phyloP scores from a whole-genome alignment of 2,329 filamentous ascomycete genomes.

The Leptoxyphium fumago region DNA sequence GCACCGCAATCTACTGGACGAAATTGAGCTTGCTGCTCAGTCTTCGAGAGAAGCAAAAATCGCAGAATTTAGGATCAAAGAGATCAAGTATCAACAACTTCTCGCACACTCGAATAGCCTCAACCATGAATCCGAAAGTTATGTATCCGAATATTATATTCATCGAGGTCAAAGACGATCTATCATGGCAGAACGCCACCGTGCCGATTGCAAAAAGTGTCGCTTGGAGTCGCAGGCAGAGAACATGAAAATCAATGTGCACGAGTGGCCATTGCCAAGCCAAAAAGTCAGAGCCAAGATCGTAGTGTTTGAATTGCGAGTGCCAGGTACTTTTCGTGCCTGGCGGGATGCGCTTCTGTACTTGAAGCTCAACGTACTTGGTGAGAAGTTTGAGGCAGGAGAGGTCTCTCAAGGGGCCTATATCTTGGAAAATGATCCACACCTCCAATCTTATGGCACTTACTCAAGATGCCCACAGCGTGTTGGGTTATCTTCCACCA shows the following conservation, averaged over 20 bases:
- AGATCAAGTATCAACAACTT: slow-evolving; percentile 25
- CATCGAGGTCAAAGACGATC: slow-evolving; percentile 8
- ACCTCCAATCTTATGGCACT: background rate
- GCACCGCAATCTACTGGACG: slow-evolving; percentile 10
- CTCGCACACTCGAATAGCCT: slow-evolving; percentile 3
- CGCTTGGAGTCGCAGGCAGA: slow-evolving; percentile 21
- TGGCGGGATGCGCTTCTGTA: slow-evolving; percentile 32
- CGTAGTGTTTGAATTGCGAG: slow-evolving; percentile 38
- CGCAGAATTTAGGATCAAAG: slow-evolving; percentile 19
- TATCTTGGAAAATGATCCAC: slow-evolving; percentile 9
- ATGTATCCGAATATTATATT: slow-evolving; percentile 6
- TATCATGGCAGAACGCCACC: slow-evolving; percentile 15
- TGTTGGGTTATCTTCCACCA: slow-evolving; percentile 30
- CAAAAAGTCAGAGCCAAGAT: slow-evolving; percentile 23
- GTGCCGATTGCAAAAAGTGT: slow-evolving; percentile 31
- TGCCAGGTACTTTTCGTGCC: slow-evolving; percentile 29
- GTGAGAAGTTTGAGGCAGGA: background rate
- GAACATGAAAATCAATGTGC: slow-evolving; percentile 29
- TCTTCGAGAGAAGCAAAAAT: slow-evolving; percentile 21
- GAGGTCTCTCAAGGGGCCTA: slow-evolving; percentile 1
- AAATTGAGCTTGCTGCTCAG: slow-evolving; percentile 23
- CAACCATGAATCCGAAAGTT: slow-evolving; percentile 3
- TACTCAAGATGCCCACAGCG: background rate
- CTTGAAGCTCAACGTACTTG: slow-evolving; percentile 8
- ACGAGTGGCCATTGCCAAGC: slow-evolving; percentile 37